Conservation (phyloP, 257 asterid species). For the Solanum sejunctum region DNA sequence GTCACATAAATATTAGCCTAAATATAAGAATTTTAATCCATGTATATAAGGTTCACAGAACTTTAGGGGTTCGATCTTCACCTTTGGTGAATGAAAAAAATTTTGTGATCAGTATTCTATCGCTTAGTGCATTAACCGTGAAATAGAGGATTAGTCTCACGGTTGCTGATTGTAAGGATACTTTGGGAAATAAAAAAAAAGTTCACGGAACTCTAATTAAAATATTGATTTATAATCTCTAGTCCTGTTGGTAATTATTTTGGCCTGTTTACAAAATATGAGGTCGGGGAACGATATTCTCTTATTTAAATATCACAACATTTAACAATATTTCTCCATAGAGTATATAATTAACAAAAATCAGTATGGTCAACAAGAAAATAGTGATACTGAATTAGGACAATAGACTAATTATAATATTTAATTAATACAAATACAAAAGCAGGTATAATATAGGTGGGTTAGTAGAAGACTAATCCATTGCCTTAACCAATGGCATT, state of each 20-base stretch:
- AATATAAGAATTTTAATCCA: background rate
- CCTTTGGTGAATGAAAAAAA: too few species aligned
- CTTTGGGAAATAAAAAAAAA: too few species aligned
- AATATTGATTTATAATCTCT: background rate
- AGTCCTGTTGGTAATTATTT: background rate
- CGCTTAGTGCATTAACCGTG: too few species aligned
- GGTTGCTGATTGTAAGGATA: fast-evolving
- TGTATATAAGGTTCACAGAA: background rate
- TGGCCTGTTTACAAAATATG: background rate
- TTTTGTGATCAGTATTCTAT: too few species aligned
- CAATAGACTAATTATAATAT: background rate
- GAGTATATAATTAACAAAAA: background rate
- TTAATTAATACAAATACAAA: background rate
- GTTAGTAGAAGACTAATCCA: constrained; percentile 12
- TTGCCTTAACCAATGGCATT: constrained; percentile 8
- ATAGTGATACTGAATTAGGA: background rate
- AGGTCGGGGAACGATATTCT: background rate
- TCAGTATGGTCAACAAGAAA: background rate
- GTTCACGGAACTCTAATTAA: background rate
- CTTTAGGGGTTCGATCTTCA: too few species aligned
- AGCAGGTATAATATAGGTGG: constrained; percentile 28
- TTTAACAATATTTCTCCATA: background rate
- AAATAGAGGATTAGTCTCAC: too few species aligned
- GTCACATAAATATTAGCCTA: background rate
- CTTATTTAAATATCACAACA: background rate